phyloP scores from a whole-genome alignment of 129 eudicot species.

The Centella asiatica region DNA sequence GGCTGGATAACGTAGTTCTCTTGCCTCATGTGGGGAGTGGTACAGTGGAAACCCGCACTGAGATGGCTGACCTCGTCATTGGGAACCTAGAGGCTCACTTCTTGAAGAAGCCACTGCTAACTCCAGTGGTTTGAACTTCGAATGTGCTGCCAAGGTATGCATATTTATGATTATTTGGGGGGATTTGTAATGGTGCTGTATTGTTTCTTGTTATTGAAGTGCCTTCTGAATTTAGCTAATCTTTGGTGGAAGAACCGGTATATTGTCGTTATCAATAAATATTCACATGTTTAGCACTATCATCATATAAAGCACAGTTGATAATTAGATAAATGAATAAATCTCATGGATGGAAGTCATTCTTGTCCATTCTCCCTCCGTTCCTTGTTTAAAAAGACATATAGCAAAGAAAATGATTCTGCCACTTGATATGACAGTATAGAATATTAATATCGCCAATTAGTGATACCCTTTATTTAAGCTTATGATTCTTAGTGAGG shows the following conservation, averaged over 20 bases:
- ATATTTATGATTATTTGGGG: not conserved
- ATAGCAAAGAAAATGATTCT: no score
- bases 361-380: not conserved
- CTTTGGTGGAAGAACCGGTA: not conserved
- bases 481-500: no score
- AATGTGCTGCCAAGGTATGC: not conserved
- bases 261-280: not conserved
- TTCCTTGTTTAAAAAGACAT: no score
- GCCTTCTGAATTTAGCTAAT: not conserved
- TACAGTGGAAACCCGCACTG: slow-evolving; percentile 50
- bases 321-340: not conserved
- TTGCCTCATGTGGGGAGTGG: slow-evolving; percentile 60
- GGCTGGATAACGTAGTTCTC: slow-evolving; percentile 60
- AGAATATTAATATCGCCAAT: no score
- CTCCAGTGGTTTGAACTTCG: slow-evolving; percentile 41
- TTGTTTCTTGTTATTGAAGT: not conserved
- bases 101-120: slow-evolving; percentile 41
- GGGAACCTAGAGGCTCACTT: slow-evolving; percentile 76
- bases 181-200: not conserved
- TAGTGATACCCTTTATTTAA: no score
- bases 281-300: not conserved
- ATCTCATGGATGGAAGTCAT: not conserved
- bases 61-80: slow-evolving; percentile 71
- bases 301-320: not conserved
- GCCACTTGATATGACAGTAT: no score